Evolutionary conservation across 2,329 filamentous ascomycete genomes (phyloP), one percentile per base, ranked within the genome.

Genomic region (Ascochyta pisi): DNA sequence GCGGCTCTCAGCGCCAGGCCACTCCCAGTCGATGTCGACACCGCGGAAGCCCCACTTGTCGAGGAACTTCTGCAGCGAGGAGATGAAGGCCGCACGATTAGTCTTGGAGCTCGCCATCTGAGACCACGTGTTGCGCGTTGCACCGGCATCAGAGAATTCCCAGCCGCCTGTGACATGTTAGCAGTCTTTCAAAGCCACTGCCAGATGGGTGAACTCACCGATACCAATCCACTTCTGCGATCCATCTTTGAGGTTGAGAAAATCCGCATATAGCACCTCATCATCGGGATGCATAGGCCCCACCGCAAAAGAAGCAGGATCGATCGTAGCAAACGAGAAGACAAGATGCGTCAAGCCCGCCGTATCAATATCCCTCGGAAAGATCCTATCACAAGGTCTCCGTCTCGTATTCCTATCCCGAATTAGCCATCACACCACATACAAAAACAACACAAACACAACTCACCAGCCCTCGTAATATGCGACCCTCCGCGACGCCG

Each of bases 21-120:
- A 67, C 3, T 78, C 77, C 80, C 79, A 83, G 57, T 82, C 77
- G n/a, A 83, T 61, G 46, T 83, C 79, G 2, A 81, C 67, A 1
- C 67, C 65, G 3, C 79, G 76, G 46, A 83, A 81, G 3, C 69
- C 69, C 59, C 80, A 81, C 6, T 66, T 73, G 1, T 61, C 29
- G 63, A 83, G 70, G 59, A 83, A 82, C 1, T 51, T 43, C 2
- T 76, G 52, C 0, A 81, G 57, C 0, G 69, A 74, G 1, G 64
- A 54, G 50, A 78, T 71, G 58, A 83, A 83, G 0, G 57, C 61
- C 0, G 54, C 43, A n/a, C 73, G 68, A 16, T 71, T 75, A 3
- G 54, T 49, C 6, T 67, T 27, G 2, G 59, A 65, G 19, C 54
- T 66, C 4, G 67, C 69, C 58, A 81, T 71, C 29, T 76, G 60